phyloP scores from a whole-genome alignment of 805 yeast genomes.

The Peterozyma xylosa region DNA sequence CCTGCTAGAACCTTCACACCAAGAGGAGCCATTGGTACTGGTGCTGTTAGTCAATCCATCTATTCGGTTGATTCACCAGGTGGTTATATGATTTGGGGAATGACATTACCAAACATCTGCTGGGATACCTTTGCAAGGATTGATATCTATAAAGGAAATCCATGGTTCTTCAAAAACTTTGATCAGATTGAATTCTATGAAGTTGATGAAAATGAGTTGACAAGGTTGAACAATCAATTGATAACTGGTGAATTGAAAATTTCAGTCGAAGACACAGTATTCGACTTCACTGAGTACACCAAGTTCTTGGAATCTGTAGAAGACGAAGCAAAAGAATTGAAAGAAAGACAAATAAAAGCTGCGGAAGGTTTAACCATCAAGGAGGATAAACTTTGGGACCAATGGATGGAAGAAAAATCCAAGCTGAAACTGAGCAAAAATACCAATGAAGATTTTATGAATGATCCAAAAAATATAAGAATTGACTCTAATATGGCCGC shows the following conservation, averaged over 20 bases:
- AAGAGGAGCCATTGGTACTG: conserved; percentile 22
- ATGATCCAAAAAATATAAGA: conserved; percentile 17
- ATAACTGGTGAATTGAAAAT: conserved; percentile 21
- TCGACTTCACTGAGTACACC: conserved; percentile 24
- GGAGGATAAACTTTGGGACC: conserved; percentile 11
- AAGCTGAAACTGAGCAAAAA: conserved; percentile 14
- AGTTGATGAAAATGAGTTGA: conserved; percentile 22
- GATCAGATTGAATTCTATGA: conserved; percentile 28
- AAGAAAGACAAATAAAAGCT: conserved; percentile 11
- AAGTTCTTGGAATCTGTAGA: conserved; percentile 20
- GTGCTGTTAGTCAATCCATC: conserved; percentile 19
- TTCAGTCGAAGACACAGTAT: conserved; percentile 19
- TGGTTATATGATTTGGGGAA: conserved; percentile 26
- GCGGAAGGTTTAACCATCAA: conserved; percentile 10
- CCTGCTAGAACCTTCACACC: conserved; percentile 25
- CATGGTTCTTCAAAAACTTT: conserved; percentile 25
- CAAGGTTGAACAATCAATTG: conserved; percentile 19
- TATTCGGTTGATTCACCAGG: conserved; percentile 24
- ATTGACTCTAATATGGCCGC: conserved; percentile 24
- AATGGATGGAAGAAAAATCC: conserved; percentile 19
- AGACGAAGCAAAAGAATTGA: conserved; percentile 17
- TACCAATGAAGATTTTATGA: conserved; percentile 12
- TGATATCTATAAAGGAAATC: conserved; percentile 12
- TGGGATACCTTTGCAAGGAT: conserved; percentile 27
- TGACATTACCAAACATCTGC: conserved; percentile 19